phyloP scores from a whole-genome alignment of 2,329 filamentous ascomycete species.

The Ophiostoma piceae region DNA sequence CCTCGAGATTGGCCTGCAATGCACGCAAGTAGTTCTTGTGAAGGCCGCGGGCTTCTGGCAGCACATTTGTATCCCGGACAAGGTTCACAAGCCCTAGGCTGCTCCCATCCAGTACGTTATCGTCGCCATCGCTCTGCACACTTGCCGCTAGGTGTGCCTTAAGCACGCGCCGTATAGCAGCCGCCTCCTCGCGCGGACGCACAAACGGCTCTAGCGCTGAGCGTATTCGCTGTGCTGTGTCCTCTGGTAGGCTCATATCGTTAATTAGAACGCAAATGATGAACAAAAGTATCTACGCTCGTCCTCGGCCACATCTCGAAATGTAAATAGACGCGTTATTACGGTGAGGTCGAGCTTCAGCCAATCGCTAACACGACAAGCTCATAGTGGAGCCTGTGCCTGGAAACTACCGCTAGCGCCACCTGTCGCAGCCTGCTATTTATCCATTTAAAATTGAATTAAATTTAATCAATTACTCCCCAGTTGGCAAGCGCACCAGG shows the following conservation, averaged over 20 bases:
- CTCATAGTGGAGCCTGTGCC: slow-evolving; percentile 6
- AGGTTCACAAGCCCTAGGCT: slow-evolving; percentile 45
- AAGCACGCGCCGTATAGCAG: slow-evolving; percentile 51
- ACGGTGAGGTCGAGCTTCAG: slow-evolving; percentile 14
- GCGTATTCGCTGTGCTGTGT: slow-evolving; percentile 24
- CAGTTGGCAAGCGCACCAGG: slow-evolving; percentile 10
- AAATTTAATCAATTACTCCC: slow-evolving; percentile 16
- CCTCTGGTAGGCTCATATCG: slow-evolving; percentile 22
- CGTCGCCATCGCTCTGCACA: slow-evolving; percentile 35
- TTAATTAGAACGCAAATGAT: neutral
- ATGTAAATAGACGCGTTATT: slow-evolving; percentile 15
- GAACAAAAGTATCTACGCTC: neutral
- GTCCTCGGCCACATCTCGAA: neutral
- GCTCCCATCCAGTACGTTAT: slow-evolving; percentile 19
- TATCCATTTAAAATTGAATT: slow-evolving; percentile 20
- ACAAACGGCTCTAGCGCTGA: slow-evolving; percentile 47
- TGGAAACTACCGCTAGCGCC: slow-evolving; percentile 23
- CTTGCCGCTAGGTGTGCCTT: slow-evolving; percentile 49
- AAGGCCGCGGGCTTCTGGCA: slow-evolving; percentile 41
- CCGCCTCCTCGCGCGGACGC: slow-evolving; percentile 52
- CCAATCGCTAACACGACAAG: slow-evolving; percentile 15
- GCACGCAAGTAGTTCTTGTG: slow-evolving; percentile 53
- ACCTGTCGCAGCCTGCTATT: slow-evolving; percentile 8
- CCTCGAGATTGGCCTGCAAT: slow-evolving; percentile 48
- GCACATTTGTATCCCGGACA: slow-evolving; percentile 33